A percentile compares a stretch with the other conserved stretches of the same genome.
These are phyloP conservation scores for Penicillium alfredii DNA, from an alignment of 495 filamentous ascomycete genomes.

Conservation along the genomic window DNA sequence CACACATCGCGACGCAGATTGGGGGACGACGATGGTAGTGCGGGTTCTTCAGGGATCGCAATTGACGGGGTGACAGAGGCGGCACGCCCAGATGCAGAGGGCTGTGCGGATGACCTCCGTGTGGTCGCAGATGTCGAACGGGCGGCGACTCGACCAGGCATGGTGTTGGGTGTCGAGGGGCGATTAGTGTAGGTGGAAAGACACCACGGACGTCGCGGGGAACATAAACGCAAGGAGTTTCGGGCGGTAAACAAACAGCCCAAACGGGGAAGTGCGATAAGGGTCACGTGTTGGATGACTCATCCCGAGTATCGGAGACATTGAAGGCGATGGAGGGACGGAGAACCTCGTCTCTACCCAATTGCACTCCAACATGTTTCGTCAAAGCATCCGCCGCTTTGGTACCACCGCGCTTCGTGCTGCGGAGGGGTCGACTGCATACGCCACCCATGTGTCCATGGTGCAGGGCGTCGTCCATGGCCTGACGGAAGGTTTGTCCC, in stretches of 20 bases:
- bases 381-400: constrained; percentile 50
- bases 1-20: constrained; percentile 70
- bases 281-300: constrained; percentile 20
- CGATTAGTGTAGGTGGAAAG: constrained; percentile 17
- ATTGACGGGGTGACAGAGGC: constrained; percentile 56
- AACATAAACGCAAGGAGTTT: constrained; percentile 14
- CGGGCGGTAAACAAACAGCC: constrained; percentile 46
- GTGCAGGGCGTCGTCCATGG: constrained; percentile 81
- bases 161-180: constrained; percentile 28
- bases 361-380: constrained; percentile 44
- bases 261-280: constrained; percentile 41
- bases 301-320: constrained; percentile 15
- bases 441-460: constrained; percentile 63
- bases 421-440: constrained; percentile 49
- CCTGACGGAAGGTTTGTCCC: constrained; percentile 70
- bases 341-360: neutral
- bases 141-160: constrained; percentile 58
- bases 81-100: constrained; percentile 52
- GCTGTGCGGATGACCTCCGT: constrained; percentile 53
- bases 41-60: constrained; percentile 67
- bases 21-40: constrained; percentile 47
- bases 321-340: constrained; percentile 5
- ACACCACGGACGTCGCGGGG: constrained; percentile 26
- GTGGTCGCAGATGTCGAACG: constrained; percentile 50
- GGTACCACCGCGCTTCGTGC: constrained; percentile 48